phyloP scores from a whole-genome alignment of 169 alveolate species.

The Plasmodium coatneyi region DNA sequence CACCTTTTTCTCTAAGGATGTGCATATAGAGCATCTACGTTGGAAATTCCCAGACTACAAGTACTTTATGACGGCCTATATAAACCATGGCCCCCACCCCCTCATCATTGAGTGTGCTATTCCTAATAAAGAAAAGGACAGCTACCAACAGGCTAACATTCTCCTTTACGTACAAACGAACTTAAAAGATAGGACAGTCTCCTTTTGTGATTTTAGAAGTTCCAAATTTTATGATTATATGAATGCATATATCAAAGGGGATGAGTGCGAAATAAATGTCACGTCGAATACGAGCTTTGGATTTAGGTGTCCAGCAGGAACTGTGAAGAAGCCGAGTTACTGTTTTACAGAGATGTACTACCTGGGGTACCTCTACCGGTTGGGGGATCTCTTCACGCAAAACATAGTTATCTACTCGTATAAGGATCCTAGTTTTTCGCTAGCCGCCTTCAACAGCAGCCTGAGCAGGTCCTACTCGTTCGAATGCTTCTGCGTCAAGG shows the following conservation, averaged over 20 bases:
- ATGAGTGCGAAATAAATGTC: constrained; percentile 11
- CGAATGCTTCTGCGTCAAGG: constrained; percentile 42
- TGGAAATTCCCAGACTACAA: constrained; percentile 6
- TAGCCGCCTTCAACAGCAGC: constrained; percentile 35
- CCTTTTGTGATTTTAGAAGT: constrained; percentile 41
- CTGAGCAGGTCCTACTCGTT: constrained; percentile 5
- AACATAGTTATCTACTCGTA: constrained; percentile 24
- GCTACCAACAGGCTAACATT: constrained; percentile 5
- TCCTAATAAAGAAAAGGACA: neutral
- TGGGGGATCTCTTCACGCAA: neutral
- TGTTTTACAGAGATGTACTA: constrained; percentile 38
- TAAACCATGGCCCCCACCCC: constrained; percentile 57
- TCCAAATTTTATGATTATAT: constrained; percentile 10
- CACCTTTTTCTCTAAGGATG: constrained; percentile 6
- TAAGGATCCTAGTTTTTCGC: neutral
- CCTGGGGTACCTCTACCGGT: neutral
- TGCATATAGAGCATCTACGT: constrained; percentile 6
- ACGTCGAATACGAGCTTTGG: constrained; percentile 23
- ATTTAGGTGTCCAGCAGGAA: constrained; percentile 36
- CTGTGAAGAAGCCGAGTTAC: constrained; percentile 23
- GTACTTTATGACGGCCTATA: constrained; percentile 34
- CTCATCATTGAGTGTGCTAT: constrained; percentile 27
- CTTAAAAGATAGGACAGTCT: neutral
- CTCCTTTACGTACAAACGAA: constrained; percentile 13
- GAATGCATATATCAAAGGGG: constrained; percentile 19